Base-by-base conservation (phyloP, 1,284 basidiomycete genomes). In the Naganishia liquefaciens region DNA sequence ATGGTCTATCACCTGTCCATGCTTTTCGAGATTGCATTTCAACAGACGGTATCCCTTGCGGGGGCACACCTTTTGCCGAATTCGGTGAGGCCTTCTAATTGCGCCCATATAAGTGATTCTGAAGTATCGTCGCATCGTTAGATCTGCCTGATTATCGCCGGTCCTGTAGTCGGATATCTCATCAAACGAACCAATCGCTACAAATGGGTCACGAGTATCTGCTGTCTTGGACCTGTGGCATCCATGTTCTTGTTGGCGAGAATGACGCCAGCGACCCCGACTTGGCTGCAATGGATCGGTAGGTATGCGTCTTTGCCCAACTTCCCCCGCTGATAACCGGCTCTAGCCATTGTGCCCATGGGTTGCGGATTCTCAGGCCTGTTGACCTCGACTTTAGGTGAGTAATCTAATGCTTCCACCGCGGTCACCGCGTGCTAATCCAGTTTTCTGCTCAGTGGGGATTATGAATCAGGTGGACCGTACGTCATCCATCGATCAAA, bases 1-100 rank as follows among this genome's bases (percentile, higher is more conserved):
- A 72, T 72, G 72, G 53, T 70, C n/a, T 73, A 72, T 54, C 71
- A 72, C 46, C 66, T 73, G 2, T 68, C 68, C 7, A 70, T 70
- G 68, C 55, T 73, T 10, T 73, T 72, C 52, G 71, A 72, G 61
- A 71, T 72, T 21, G 71, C 72, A 4, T 70, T 71, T 30, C 50
- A 67, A 21, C 65, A 72, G 43, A 49, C 50, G 7, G 58, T 70
- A 21, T 62, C 70, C 5, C 27, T 42, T 17, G 71, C 72, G 0
- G 72, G 72, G 5, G 68, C 72, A 10, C 72, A 73, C 53, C 43
- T 73, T 27, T 53, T 73, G 3, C 71, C 72, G 17, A 73, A 71
- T 63, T 69, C 69, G 5, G 64, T 65, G 13, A 54, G 65, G 54
- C 23, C 15, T n/a, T 23, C 19, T 30, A 10, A n/a, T 23, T 21